Evolutionary conservation across 306 rosid genomes (phyloP), one percentile per base, ranked within the genome.

Genomic region (Comarum palustre): DNA sequence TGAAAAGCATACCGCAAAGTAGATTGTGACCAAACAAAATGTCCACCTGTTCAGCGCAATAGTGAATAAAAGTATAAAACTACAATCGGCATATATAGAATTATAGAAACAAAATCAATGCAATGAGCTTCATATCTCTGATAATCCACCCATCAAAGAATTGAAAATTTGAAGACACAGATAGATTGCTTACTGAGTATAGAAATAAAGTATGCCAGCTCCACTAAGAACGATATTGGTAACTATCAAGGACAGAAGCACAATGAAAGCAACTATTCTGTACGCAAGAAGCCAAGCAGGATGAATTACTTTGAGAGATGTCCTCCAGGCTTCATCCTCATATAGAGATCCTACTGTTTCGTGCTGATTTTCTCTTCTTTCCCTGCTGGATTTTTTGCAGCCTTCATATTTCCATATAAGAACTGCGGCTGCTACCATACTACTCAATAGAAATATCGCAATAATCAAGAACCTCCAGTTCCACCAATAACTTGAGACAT

Each of bases 11-110:
- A 94, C 99, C 97, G 88, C 97, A 86, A 94, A 94, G 83, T 91
- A 95, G 80, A 95, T 25, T 34, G 89, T 86, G 73, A 95, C 97
- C 90, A 95, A 80, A 66, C 88, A 14, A 82, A 95, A 91, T 51
- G 97, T 95, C 99, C 99, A 91, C 93, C 99, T 95, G 89, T 85
- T 76, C 80, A 85, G 69, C 75, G 57, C 62, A 64, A 70, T 41
- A 63, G 34, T 69, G 45, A 58, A n/a, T 27, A 69, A 57, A 25
- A 42, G 45, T 52, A n/a, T 27, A 69, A 57, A 25, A 42, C 47
- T 8, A 32, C 57, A 48, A 78, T 82, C 81, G 82, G 80, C 77
- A 73, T 42, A 60, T 52, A 60, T 4, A 59, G 54, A 2, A 15
- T 39, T 16, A 17, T 12, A 6, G 14, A 52, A 52, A 20, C 14